phyloP scores from a whole-genome alignment of 805 yeast genomes.

The Cyberlindnera suaveolens region DNA sequence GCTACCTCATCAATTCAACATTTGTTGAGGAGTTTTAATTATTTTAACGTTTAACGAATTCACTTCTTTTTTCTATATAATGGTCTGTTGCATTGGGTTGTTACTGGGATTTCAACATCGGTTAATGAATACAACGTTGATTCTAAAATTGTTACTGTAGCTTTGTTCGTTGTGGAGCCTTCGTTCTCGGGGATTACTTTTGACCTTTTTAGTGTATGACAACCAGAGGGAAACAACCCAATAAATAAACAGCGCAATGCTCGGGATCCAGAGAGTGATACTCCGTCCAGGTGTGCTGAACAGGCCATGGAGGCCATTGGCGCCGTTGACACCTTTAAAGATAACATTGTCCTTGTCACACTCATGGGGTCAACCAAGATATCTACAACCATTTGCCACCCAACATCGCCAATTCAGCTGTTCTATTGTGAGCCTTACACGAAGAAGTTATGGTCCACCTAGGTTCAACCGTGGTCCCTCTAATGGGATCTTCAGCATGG shows the following conservation, averaged over 20 bases:
- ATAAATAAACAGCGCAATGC: too few species aligned
- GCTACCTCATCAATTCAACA: slow-evolving; percentile 20
- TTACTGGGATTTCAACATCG: slow-evolving; percentile 45
- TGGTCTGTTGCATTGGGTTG: slow-evolving; percentile 20
- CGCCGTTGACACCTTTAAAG: too few species aligned
- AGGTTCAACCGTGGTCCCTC: slow-evolving; percentile 13
- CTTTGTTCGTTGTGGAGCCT: too few species aligned
- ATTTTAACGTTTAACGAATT: slow-evolving; percentile 8
- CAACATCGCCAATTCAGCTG: background rate
- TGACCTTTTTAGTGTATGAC: too few species aligned
- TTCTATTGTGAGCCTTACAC: background rate
- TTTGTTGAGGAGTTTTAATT: slow-evolving; percentile 9
- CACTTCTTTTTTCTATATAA: slow-evolving; percentile 12
- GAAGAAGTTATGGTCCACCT: slow-evolving; percentile 5
- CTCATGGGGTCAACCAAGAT: too few species aligned
- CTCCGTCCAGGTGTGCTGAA: too few species aligned
- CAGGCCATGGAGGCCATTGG: too few species aligned
- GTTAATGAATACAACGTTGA: slow-evolving; percentile 14
- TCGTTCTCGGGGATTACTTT: too few species aligned
- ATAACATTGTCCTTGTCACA: too few species aligned
- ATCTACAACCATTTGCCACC: background rate
- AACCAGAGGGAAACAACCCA: too few species aligned
- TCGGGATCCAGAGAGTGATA: too few species aligned
- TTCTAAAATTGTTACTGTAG: too few species aligned
- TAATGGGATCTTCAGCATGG: background rate